These are phyloP conservation scores for Marvania coccoides DNA, from an alignment of 139 green algal genomes.

Conservation along the genomic window DNA sequence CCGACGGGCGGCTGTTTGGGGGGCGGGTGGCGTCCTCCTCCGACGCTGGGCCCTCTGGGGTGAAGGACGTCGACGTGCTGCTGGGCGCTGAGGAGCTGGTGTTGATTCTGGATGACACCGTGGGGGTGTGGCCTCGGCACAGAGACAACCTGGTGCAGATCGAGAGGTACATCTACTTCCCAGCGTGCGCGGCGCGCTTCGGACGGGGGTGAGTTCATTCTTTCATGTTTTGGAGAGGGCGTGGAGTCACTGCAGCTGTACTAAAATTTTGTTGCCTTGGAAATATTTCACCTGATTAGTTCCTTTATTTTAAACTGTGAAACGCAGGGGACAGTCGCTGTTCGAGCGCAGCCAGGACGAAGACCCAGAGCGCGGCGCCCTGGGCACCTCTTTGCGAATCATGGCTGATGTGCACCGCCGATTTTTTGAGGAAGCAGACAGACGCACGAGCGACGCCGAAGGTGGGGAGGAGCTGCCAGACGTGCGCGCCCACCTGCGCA, in stretches of 20 bases:
- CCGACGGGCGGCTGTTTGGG: slow-evolving; percentile 50
- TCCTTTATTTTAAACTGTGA: slow-evolving; percentile 12
- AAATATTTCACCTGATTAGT: neutral
- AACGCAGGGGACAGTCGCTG: slow-evolving; percentile 26
- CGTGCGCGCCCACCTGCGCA: slow-evolving; percentile 30
- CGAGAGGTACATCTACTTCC: slow-evolving; percentile 91
- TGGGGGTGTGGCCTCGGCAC: slow-evolving; percentile 76
- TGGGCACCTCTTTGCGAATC: slow-evolving; percentile 41
- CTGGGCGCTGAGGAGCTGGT: slow-evolving; percentile 62
- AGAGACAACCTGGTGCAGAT: slow-evolving; percentile 73
- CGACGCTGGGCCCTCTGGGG: slow-evolving; percentile 38
- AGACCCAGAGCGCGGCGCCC: slow-evolving; percentile 25
- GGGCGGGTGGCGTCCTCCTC: slow-evolving; percentile 55
- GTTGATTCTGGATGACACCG: slow-evolving; percentile 90
- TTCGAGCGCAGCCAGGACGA: slow-evolving; percentile 60
- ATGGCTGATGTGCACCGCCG: slow-evolving; percentile 42
- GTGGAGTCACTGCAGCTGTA: neutral
- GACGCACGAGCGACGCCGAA: neutral
- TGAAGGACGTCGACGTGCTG: slow-evolving; percentile 86
- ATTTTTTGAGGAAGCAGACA: slow-evolving; percentile 28
- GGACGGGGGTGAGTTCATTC: slow-evolving; percentile 1
- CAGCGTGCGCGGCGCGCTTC: slow-evolving; percentile 39
- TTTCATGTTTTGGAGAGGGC: neutral
- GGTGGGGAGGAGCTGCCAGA: slow-evolving; percentile 5
- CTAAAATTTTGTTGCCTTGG: neutral